phyloP scores from a whole-genome alignment of 2,329 filamentous ascomycete genomes.

The Lachnellula willkommii region DNA sequence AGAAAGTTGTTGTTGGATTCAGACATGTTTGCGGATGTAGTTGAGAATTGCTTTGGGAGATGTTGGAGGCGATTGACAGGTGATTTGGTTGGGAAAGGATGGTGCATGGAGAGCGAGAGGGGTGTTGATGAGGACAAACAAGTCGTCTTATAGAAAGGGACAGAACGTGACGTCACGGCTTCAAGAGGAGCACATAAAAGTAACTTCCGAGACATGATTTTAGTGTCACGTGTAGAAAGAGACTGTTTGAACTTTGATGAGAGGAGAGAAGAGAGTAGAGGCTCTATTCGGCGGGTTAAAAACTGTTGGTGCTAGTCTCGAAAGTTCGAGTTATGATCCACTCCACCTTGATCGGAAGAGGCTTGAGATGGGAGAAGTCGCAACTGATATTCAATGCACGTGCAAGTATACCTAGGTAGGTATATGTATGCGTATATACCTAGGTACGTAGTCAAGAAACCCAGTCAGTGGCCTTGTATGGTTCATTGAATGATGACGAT shows the following conservation, averaged over 20 bases:
- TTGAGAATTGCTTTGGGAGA: slow-evolving; percentile 5
- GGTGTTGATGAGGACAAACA: neutral
- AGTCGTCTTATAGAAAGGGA: neutral
- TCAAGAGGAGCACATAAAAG: neutral
- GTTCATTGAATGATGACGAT: too few species aligned
- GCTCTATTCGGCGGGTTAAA: neutral
- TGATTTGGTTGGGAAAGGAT: neutral
- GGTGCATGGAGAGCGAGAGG: neutral
- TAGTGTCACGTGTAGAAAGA: neutral
- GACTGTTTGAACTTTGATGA: neutral
- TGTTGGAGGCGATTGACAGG: slow-evolving; percentile 1
- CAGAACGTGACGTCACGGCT: slow-evolving; percentile 5
- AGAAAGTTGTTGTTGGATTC: slow-evolving; percentile 24
- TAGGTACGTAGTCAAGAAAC: too few species aligned
- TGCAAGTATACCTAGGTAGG: too few species aligned
- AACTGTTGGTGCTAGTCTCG: too few species aligned
- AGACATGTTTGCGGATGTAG: slow-evolving; percentile 18
- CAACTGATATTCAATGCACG: too few species aligned
- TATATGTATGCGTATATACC: too few species aligned
- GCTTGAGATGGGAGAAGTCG: too few species aligned
- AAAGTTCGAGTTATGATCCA: too few species aligned
- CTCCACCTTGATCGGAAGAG: too few species aligned
- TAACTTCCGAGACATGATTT: neutral
- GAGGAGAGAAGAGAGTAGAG: neutral
- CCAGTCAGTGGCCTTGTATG: too few species aligned